phyloP scores from a whole-genome alignment of 192 early-diverging fungal genomes.

The Backusella liffmaniae region DNA sequence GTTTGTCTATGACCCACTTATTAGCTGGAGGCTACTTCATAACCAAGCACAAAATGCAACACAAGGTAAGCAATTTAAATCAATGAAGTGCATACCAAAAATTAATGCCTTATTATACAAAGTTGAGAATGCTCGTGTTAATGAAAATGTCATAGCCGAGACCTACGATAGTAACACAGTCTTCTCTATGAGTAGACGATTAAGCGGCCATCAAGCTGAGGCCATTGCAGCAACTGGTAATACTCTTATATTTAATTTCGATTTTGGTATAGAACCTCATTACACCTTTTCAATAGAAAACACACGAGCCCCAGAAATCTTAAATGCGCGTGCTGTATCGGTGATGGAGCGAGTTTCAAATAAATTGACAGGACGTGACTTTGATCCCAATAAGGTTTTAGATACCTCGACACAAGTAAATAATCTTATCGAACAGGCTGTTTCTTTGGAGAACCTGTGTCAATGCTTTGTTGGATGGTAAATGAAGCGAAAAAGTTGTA shows the following conservation, averaged over 20 bases:
- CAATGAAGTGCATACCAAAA: neutral
- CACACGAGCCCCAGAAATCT: constrained; percentile 43
- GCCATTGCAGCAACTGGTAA: constrained; percentile 30
- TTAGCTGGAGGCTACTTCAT: constrained; percentile 82
- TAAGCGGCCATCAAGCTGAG: constrained; percentile 42
- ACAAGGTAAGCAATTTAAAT: constrained; percentile 15
- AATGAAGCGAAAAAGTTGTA: neutral
- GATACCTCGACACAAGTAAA: constrained; percentile 86
- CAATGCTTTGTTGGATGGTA: constrained; percentile 72
- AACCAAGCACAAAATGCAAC: constrained; percentile 43
- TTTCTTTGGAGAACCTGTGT: constrained; percentile 85
- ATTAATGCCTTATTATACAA: neutral
- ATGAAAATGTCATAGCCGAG: constrained; percentile 20
- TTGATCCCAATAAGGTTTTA: constrained; percentile 73
- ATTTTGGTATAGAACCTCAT: neutral
- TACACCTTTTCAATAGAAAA: constrained; percentile 38
- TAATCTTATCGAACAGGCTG: constrained; percentile 86
- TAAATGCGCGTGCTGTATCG: constrained; percentile 76
- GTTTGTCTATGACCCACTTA: constrained; percentile 95
- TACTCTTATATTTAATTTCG: neutral
- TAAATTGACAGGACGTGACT: constrained; percentile 94
- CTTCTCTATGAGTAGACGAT: constrained; percentile 35
- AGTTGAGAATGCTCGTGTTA: constrained; percentile 24
- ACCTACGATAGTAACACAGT: constrained; percentile 23
- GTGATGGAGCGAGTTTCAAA: constrained; percentile 89